Percentiles rank a stretch among this genome's conserved stretches.
phyloP scores from a whole-genome alignment of 225 moss, liverwort and hornwort genomes.

The Bryum argenteum region DNA sequence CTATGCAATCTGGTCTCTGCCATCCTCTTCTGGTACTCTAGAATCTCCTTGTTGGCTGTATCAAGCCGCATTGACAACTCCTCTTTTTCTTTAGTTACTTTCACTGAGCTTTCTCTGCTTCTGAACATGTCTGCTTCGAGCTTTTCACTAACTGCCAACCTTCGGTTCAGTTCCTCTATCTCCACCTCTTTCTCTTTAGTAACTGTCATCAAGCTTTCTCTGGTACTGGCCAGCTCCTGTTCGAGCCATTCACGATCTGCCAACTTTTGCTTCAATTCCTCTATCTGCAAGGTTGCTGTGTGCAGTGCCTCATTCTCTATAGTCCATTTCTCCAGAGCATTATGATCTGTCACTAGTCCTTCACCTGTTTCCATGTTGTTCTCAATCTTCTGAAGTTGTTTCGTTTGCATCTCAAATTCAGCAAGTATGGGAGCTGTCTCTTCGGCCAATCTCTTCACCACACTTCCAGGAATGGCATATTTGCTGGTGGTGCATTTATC shows the following conservation, averaged over 20 bases:
- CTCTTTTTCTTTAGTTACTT: conserved; percentile 44
- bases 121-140: conserved; percentile 40
- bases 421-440: conserved; percentile 45
- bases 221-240: conserved; percentile 34
- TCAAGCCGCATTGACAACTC: conserved; percentile 33
- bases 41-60: conserved; percentile 33
- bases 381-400: conserved; percentile 42
- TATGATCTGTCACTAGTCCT: conserved; percentile 40
- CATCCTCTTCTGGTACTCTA: conserved; percentile 31
- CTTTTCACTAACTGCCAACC: conserved; percentile 30
- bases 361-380: conserved; percentile 42
- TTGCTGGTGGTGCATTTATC: not conserved
- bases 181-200: conserved; percentile 42
- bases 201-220: conserved; percentile 42
- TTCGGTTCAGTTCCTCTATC: conserved; percentile 38
- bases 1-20: conserved; percentile 32
- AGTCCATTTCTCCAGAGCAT: conserved; percentile 42
- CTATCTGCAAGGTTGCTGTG: conserved; percentile 34
- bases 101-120: conserved; percentile 29
- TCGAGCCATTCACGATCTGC: conserved; percentile 17
- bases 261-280: conserved; percentile 39
- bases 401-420: conserved; percentile 43
- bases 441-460: conserved; percentile 32
- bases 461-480: conserved; percentile 13
- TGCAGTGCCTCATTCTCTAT: conserved; percentile 45